These are phyloP conservation scores for Sistotremastrum niveocremeum DNA, from an alignment of 768 basidiomycete species.

Conservation along the genomic window DNA sequence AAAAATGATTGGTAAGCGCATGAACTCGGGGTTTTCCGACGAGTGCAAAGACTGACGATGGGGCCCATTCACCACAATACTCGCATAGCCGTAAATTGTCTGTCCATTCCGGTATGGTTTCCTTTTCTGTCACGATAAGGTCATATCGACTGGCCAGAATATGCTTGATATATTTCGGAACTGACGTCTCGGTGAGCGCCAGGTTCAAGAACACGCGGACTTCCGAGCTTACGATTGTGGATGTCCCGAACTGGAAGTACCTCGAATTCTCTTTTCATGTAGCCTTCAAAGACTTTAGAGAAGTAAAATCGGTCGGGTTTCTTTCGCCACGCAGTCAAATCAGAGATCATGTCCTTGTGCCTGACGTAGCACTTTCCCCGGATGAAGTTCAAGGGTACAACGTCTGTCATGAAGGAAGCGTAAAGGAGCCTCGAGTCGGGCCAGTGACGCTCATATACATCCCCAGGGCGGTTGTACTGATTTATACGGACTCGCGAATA, in stretches of 20 bases:
- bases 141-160: slow-evolving; percentile 75
- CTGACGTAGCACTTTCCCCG: slow-evolving; percentile 88
- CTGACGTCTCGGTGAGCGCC: slow-evolving; percentile 22
- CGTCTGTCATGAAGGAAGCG: slow-evolving; percentile 92
- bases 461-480: slow-evolving; percentile 94
- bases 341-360: slow-evolving; percentile 90
- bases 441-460: slow-evolving; percentile 85
- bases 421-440: slow-evolving; percentile 85
- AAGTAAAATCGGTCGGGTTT: slow-evolving; percentile 94
- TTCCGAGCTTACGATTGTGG: slow-evolving; percentile 60
- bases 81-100: slow-evolving; percentile 76
- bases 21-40: slow-evolving; percentile 4
- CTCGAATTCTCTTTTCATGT: slow-evolving; percentile 97
- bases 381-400: slow-evolving; percentile 88
- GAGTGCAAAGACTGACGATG: slow-evolving; percentile 42
- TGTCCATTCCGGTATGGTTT: slow-evolving; percentile 80
- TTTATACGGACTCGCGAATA: slow-evolving; percentile 81
- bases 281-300: slow-evolving; percentile 89
- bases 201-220: background rate
- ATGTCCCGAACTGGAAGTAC: slow-evolving; percentile 79
- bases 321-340: slow-evolving; percentile 89
- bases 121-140: slow-evolving; percentile 91
- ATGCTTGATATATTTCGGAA: slow-evolving; percentile 70
- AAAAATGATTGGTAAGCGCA: slow-evolving; percentile 9
- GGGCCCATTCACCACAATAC: slow-evolving; percentile 80